Base-by-base conservation (phyloP, 495 filamentous ascomycete genomes). In the Aspergillus avenaceus region DNA sequence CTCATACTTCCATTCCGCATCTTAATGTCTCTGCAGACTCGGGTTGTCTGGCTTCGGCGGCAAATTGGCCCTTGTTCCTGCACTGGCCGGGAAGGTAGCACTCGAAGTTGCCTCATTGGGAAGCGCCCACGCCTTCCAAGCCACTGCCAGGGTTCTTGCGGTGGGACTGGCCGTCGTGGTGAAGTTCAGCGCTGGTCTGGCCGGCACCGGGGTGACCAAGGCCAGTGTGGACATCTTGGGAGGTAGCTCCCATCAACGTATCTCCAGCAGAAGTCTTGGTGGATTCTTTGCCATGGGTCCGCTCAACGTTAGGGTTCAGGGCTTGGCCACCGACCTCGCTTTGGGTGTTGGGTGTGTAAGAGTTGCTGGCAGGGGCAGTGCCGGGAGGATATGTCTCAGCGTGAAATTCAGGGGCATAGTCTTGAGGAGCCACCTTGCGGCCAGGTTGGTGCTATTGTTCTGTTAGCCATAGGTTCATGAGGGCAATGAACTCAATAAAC, bases 361-460 rank as follows among this genome's bases (percentile, higher is more conserved):
- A 86, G 54, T 70, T 58, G 51, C 80, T 73, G 1, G 67, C 59
- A 0, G 88, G 87, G 0, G 87, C 88, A 6, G 81, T 82, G 42
- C 87, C 87, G 0, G 84, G 64, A 0, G 84, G 71, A 29, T 82
- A 67, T 14, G 77, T 79, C 62, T 89, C 47, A 27, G 78, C 76
- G 53, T 70, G 67, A 74, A 86, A 90, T 56, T 85, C 85, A 37
- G 82, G 81, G 28, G 63, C 69, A 53, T 71, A 62, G 56, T 91
- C 84, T 46, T 71, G 71, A 48, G 81, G 82, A 34, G 66, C 69
- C 42, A 79, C 74, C 49, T 79, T 72, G 28, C 72, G 64, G 53
- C 88, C 88, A 14, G 76, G 78, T 63, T 85, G 70, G 63, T 91
- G 87, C 85, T 88, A 49, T 63, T 49, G 53, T 50, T 24, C 22